Evolutionary conservation across 2,329 filamentous ascomycete genomes (phyloP), one percentile per base, ranked within the genome.

Genomic region (Fusarium sp.): DNA sequence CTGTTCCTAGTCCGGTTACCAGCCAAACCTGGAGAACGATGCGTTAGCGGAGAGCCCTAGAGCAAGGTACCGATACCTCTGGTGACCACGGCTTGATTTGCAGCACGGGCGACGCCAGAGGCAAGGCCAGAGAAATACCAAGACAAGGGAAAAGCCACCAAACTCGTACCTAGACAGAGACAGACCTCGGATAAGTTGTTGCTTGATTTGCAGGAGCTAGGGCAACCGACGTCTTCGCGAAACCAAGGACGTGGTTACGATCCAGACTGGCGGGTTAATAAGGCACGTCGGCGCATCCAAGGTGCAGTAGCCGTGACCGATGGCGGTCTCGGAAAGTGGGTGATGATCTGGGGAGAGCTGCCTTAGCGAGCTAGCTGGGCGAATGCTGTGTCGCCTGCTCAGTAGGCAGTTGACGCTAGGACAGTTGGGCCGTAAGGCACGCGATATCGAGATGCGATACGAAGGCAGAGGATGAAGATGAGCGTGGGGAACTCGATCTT

Each of bases 331-430:
- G 68, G 62, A 64, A 72, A 61, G 60, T 58, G 58, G 65, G 65
- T 38, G 68, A 63, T 76, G 76, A 74, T 75, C 74, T 72, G 76
- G 76, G 76, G 76, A 76, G 74, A 78, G 72, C 76, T 73, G 66
- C 50, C 35, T 59, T 77, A 78, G 73, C 68, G 66, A 56, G 52
- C 43, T 74, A 74, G 68, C 68, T 74, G 71, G 71, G 69, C 58
- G 68, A 73, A 72, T 68, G 71, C 69, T 70, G 61, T 69, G 75
- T 76, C 69, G 61, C 47, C 63, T 77, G 75, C 75, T 71, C 61
- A 63, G 66, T 70, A 63, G 64, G 66, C 62, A 63, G 63, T 76
- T 25, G 66, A 63, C 73, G 75, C 73, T 73, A 77, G 63, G 69
- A 52, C 59, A 67, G 50, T 69, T 76, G 71, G 65, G 45, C 69